phyloP scores from a whole-genome alignment of 2,329 filamentous ascomycete genomes.

The Blastomyces percursus region DNA sequence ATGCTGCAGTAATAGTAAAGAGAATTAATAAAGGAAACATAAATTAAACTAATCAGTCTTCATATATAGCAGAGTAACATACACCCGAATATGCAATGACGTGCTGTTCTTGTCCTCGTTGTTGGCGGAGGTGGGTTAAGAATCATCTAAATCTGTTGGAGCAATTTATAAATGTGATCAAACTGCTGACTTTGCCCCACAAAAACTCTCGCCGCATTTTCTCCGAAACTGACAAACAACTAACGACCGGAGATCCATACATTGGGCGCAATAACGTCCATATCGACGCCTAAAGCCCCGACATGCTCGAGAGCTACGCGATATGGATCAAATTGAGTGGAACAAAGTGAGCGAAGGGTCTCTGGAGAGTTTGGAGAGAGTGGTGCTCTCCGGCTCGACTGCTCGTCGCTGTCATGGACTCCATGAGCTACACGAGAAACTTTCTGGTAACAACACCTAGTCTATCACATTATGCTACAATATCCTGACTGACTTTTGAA shows the following conservation, averaged over 20 bases:
- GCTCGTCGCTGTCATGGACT: conserved; percentile 31
- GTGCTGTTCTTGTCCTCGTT: not conserved
- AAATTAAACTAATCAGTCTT: conserved; percentile 1
- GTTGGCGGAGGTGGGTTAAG: not conserved
- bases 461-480: conserved; percentile 11
- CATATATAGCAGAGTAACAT: not conserved
- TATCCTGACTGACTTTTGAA: conserved; percentile 12
- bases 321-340: conserved; percentile 36
- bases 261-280: not conserved
- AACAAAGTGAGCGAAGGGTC: conserved; percentile 34
- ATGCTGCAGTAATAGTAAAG: not conserved
- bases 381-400: conserved; percentile 34
- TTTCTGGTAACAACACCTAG: conserved; percentile 23
- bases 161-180: not conserved
- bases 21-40: not conserved
- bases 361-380: conserved; percentile 30
- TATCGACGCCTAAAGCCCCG: conserved; percentile 11
- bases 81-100: not conserved
- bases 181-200: not conserved
- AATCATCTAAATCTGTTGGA: too few relatives aligned
- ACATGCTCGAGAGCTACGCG: conserved; percentile 25
- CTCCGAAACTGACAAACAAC: not conserved
- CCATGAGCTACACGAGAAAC: conserved; percentile 36
- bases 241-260: not conserved
- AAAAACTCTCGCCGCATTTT: not conserved